Conservation (phyloP, 208 protist species). For the Entamoeba histolytica region DNA sequence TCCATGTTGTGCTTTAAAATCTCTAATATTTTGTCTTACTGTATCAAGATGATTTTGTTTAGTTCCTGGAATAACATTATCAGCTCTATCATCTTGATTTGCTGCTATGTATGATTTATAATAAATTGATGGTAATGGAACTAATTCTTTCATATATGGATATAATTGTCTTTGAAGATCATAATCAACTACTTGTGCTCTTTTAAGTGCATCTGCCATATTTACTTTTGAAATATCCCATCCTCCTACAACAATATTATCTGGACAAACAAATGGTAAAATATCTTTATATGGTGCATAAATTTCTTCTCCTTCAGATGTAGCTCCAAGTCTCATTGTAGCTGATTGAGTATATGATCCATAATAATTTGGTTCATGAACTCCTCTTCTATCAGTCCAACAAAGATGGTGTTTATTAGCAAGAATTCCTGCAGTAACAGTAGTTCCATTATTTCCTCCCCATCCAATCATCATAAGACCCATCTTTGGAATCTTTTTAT, state of each 20-base stretch:
- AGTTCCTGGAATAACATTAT: conserved; percentile 68
- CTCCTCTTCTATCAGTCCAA: conserved; percentile 69
- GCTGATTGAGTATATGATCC: conserved; percentile 79
- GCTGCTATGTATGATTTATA: conserved; percentile 83
- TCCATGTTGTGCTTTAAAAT: conserved; percentile 50
- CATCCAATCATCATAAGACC: conserved; percentile 74
- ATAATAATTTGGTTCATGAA: conserved; percentile 73
- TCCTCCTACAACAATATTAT: conserved; percentile 77
- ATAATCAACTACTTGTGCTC: conserved; percentile 70
- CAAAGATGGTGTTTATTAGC: conserved; percentile 62
- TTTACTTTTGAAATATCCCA: conserved; percentile 82
- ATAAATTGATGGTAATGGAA: conserved; percentile 73
- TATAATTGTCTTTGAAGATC: conserved; percentile 62
- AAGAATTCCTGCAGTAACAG: conserved; percentile 71
- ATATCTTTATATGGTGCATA: conserved; percentile 62
- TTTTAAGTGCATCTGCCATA: conserved; percentile 71
- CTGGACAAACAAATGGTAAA: conserved; percentile 79
- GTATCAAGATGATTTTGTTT: conserved; percentile 70
- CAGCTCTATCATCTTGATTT: conserved; percentile 78
- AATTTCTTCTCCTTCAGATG: conserved; percentile 52
- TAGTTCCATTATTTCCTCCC: conserved; percentile 95
- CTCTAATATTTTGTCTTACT: conserved; percentile 70
- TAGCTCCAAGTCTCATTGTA: conserved; percentile 68
- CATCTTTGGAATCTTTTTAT: not conserved
- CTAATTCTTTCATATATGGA: conserved; percentile 55